Base-by-base conservation (phyloP, 2,329 filamentous ascomycete genomes). In the Stemphylium lycopersici region DNA sequence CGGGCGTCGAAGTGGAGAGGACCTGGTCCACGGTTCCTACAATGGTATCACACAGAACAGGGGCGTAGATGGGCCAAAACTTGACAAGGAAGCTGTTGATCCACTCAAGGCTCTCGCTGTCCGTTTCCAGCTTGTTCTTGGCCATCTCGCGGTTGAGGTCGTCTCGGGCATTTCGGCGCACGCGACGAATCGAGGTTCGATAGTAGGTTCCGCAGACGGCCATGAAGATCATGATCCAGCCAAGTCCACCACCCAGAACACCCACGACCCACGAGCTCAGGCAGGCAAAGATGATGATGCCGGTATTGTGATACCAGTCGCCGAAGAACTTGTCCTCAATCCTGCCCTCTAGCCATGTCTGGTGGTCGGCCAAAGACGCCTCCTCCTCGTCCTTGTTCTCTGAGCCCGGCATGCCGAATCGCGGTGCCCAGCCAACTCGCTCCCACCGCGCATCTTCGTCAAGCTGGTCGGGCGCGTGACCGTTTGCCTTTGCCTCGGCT, bases 21-120 rank as follows among this genome's bases (percentile, higher is more conserved):
- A 99, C 92, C 79, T 98, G 95, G 70, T 99, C 95, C 42, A 98
- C 95, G 0, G 93, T 92, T 74, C 88, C 91, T 77, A 98, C 90
- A 67, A 99, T 90, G 18, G 91, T 96, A 65, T 95, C 87, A 56
- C 92, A 93, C 11, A 99, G 84, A 8, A 98, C 91, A 1, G 95
- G 95, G 50, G 95, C 91, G 74, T 96, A 98, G 69, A 99, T 99
- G 58, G 95, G 95, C 95, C 95, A 99, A 79, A 99, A 99, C 75
- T 99, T 99, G 78, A 96, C 87, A 67, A 99, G 75, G 79, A 99
- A 99, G 66, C 91, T 96, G 81, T 99, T 99, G 76, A 99, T 98
- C 95, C 95, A 99, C 76, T 99, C 95, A 43, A 99, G 81, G 52
- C 90, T 95, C 77, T 99, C 95, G 22, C 87, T 87, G 66, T 99